Conservation (phyloP, 2,329 filamentous ascomycete genomes). For the Phialophora macrospora region DNA sequence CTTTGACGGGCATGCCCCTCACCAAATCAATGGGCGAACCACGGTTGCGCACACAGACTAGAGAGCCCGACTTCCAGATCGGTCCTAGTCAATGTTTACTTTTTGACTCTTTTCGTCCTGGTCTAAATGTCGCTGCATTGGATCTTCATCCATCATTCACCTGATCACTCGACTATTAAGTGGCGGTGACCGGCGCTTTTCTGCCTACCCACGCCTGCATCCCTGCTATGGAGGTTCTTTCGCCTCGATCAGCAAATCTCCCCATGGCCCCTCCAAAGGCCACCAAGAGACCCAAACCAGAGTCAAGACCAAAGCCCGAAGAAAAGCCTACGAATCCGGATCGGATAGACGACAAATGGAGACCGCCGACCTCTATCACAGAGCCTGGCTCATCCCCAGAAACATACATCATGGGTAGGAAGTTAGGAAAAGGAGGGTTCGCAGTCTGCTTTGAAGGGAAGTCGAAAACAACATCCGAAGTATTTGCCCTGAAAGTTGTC, state of each 20-base stretch:
- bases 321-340: constrained; percentile 45
- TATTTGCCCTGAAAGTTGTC: constrained; percentile 58
- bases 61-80: not conserved
- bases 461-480: constrained; percentile 49
- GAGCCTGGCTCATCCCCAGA: constrained; percentile 54
- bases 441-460: constrained; percentile 57
- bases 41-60: not conserved
- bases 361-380: constrained; percentile 51
- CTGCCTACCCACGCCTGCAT: not conserved
- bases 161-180: not conserved
- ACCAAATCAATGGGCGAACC: not conserved
- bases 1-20: constrained; percentile 4
- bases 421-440: constrained; percentile 58
- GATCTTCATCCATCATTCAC: not conserved
- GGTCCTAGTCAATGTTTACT: constrained; percentile 17
- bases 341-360: constrained; percentile 49
- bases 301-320: constrained; percentile 44
- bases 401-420: constrained; percentile 52
- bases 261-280: constrained; percentile 41
- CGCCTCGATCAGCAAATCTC: constrained; percentile 55
- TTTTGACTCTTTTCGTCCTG: constrained; percentile 15
- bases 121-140: not conserved
- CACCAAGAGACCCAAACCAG: constrained; percentile 43
- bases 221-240: constrained; percentile 53
- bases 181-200: not conserved